These are phyloP conservation scores for Metschnikowia arizonensis DNA, from an alignment of 805 yeast species.

Conservation along the genomic window DNA sequence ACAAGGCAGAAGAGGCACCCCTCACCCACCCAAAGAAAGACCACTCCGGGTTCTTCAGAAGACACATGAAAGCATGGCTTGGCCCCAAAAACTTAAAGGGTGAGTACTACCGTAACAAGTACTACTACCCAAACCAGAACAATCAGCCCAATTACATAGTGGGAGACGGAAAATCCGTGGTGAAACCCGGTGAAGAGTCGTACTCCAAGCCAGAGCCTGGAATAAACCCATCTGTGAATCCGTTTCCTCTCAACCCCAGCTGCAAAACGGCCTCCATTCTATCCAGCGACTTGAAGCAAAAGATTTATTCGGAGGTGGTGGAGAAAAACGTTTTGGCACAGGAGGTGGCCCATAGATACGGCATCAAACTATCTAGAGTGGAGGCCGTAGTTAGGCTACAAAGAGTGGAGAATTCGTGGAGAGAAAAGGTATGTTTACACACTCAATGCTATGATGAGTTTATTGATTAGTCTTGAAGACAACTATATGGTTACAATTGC, in stretches of 20 bases:
- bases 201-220: constrained; percentile 12
- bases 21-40: constrained; percentile 34
- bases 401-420: constrained; percentile 61
- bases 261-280: constrained; percentile 66
- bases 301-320: constrained; percentile 54
- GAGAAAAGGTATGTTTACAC: constrained; percentile 50
- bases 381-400: constrained; percentile 80
- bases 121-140: constrained; percentile 60
- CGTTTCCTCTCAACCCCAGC: constrained; percentile 74
- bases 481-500: constrained; percentile 48
- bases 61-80: constrained; percentile 66
- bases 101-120: constrained; percentile 72
- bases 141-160: constrained; percentile 71
- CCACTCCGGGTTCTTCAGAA: constrained; percentile 51
- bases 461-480: constrained; percentile 81
- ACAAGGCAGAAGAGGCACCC: constrained; percentile 30
- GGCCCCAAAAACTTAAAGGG: constrained; percentile 86
- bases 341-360: constrained; percentile 72
- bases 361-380: constrained; percentile 77
- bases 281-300: constrained; percentile 52
- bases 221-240: constrained; percentile 47
- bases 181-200: constrained; percentile 22
- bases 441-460: constrained; percentile 42
- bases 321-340: constrained; percentile 56
- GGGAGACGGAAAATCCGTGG: constrained; percentile 42